phyloP scores from a whole-genome alignment of 768 basidiomycete species.

The Auricularia auricula-judae region DNA sequence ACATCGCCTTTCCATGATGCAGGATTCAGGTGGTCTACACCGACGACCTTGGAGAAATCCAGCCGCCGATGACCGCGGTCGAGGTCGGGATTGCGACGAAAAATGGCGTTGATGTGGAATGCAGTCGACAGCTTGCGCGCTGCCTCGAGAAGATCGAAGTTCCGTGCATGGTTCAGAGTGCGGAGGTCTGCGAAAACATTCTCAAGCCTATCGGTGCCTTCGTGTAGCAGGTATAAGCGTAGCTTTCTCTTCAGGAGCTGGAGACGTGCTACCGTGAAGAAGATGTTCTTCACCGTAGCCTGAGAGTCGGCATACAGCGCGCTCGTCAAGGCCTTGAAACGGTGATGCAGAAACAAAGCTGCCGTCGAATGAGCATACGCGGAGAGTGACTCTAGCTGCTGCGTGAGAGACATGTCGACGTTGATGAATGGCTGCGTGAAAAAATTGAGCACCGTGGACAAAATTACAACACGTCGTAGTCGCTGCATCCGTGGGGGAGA shows the following conservation, averaged over 20 bases:
- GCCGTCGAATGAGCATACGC: too few species aligned
- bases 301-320: too few species aligned
- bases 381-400: too few species aligned
- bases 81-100: slow-evolving; percentile 14
- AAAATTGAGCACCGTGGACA: neutral
- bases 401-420: too few species aligned
- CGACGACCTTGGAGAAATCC: neutral
- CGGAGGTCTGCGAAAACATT: neutral
- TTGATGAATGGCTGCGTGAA: neutral
- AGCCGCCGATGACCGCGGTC: slow-evolving; percentile 17
- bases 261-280: neutral
- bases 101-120: neutral
- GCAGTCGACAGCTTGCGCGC: neutral
- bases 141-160: neutral
- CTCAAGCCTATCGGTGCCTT: neutral
- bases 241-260: neutral
- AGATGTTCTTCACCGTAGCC: too few species aligned
- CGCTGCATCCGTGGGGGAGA: neutral
- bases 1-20: slow-evolving; percentile 24
- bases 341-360: too few species aligned
- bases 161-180: neutral
- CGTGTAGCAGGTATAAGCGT: neutral
- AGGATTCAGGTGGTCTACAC: slow-evolving; percentile 25
- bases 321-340: too few species aligned
- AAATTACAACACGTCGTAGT: neutral